Evolutionary conservation across 805 yeast species (phyloP).

Genomic region (Candida bentonensis): DNA sequence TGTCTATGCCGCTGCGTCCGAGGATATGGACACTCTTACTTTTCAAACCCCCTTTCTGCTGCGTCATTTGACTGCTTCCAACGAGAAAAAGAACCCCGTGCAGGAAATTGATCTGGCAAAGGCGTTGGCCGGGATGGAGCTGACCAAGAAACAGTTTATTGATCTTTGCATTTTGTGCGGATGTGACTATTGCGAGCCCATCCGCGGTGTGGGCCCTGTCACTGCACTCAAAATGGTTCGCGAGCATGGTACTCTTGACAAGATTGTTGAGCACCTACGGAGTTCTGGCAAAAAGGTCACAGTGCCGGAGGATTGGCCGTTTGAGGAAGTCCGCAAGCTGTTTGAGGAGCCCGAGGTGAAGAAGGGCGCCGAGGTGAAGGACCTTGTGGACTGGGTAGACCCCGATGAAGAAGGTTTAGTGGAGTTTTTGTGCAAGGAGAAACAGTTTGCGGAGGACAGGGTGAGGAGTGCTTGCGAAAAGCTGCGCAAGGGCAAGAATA

Average conservation of each 20-base stretch:
- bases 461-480: slow-evolving; percentile 78
- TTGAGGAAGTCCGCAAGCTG: slow-evolving; percentile 68
- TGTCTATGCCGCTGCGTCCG: slow-evolving; percentile 94
- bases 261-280: slow-evolving; percentile 47
- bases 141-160: slow-evolving; percentile 60
- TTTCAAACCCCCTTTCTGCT: slow-evolving; percentile 73
- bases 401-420: slow-evolving; percentile 80
- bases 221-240: slow-evolving; percentile 81
- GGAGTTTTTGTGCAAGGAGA: slow-evolving; percentile 69
- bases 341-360: slow-evolving; percentile 73
- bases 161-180: slow-evolving; percentile 90
- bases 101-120: slow-evolving; percentile 60
- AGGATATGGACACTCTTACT: slow-evolving; percentile 97
- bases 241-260: slow-evolving; percentile 73
- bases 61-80: slow-evolving; percentile 87
- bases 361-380: slow-evolving; percentile 40
- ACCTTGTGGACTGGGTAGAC: slow-evolving; percentile 60
- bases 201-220: slow-evolving; percentile 90
- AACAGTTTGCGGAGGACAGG: slow-evolving; percentile 89
- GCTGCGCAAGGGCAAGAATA: slow-evolving; percentile 66
- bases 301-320: slow-evolving; percentile 94
- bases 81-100: slow-evolving; percentile 84
- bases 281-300: slow-evolving; percentile 49
- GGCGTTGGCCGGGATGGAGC: slow-evolving; percentile 65
- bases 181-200: slow-evolving; percentile 94